Percentiles rank a stretch among this genome's conserved stretches.
Evolutionary conservation across 2,329 filamentous ascomycete species (phyloP).

Genomic region (Nothophoma quercina): DNA sequence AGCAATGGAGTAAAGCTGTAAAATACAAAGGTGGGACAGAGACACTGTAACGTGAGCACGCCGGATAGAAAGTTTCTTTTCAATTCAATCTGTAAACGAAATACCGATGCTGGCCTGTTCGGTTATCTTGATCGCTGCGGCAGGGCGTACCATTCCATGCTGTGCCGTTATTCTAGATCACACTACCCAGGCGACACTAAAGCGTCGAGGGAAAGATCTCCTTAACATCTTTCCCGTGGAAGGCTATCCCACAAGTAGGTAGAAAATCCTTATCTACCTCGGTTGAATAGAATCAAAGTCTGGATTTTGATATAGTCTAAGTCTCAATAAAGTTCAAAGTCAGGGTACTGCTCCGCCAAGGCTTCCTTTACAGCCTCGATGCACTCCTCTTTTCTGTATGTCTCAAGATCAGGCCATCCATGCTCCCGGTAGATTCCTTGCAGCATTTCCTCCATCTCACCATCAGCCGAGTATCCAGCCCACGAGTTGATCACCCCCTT

Average conservation of each 20-base stretch:
- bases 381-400: neutral
- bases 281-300: neutral
- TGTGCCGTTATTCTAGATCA: slow-evolving; percentile 2
- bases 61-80: neutral
- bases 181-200: slow-evolving; percentile 1
- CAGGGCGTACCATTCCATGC: slow-evolving; percentile 4
- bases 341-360: slow-evolving; percentile 1
- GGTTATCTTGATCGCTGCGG: neutral
- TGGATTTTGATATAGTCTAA: neutral
- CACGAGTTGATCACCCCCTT: neutral
- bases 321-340: slow-evolving; percentile 5
- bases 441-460: neutral
- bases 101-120: neutral
- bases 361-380: neutral
- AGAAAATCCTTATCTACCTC: neutral
- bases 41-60: neutral
- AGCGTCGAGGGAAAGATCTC: neutral
- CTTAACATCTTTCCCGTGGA: neutral
- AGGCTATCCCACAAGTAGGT: neutral
- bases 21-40: slow-evolving; percentile 1
- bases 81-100: neutral
- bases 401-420: slow-evolving; percentile 1
- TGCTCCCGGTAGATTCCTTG: neutral
- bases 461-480: neutral
- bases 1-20: slow-evolving; percentile 2